Evolutionary conservation across 768 basidiomycete genomes (phyloP).

Genomic region (Agaricus sinodeliciosus): DNA sequence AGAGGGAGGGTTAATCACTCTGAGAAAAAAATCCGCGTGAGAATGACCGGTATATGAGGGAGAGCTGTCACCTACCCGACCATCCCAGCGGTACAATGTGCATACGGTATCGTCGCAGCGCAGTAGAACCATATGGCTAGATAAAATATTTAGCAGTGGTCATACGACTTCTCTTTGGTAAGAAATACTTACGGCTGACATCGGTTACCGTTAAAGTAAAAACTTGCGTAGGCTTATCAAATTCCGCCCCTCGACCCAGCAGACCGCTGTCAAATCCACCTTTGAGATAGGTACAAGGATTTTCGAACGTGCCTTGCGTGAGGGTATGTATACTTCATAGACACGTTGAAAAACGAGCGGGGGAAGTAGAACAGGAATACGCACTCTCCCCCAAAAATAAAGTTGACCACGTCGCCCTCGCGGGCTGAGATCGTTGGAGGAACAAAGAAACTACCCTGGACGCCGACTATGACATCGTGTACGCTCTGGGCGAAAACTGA

Average conservation of each 20-base stretch:
- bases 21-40: constrained; percentile 10
- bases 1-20: constrained; percentile 32
- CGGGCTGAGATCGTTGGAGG: constrained; percentile 25
- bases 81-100: constrained; percentile 33
- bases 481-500: neutral
- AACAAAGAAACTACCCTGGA: constrained; percentile 32
- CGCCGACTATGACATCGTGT: constrained; percentile 30
- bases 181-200: constrained; percentile 20
- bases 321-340: constrained; percentile 29
- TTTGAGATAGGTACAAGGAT: constrained; percentile 30
- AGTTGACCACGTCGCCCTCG: constrained; percentile 28
- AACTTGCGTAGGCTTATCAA: constrained; percentile 13
- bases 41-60: neutral
- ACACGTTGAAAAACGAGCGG: neutral
- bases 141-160: neutral
- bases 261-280: constrained; percentile 37
- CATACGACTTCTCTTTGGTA: neutral
- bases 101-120: constrained; percentile 23
- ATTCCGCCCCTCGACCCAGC: constrained; percentile 17
- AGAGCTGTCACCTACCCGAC: constrained; percentile 25
- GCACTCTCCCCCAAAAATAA: constrained; percentile 33
- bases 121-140: constrained; percentile 34
- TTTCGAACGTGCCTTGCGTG: constrained; percentile 28
- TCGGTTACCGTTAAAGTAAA: constrained; percentile 33
- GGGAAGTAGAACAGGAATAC: constrained; percentile 3